Evolutionary conservation across 352 stramenopile genomes (phyloP), one percentile per base, ranked within the genome.

Genomic region (Phytophthora lateralis): DNA sequence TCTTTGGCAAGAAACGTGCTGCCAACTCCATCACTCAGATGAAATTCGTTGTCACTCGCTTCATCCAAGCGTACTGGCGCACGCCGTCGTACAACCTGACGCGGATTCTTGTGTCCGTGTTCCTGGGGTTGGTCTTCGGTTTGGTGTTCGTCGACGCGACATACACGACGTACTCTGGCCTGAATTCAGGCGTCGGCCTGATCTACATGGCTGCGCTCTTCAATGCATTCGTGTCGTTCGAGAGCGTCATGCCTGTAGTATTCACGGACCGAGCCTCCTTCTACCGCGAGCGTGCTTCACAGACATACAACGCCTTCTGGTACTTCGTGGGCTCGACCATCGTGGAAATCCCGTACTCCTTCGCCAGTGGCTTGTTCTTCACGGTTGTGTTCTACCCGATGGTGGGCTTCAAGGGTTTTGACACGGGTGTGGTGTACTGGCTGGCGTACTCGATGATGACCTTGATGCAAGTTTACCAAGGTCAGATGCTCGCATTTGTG

Each of bases 151-250:
- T 80, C 6, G 57, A 73, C 44, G 60, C 56, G 30, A 51, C 37
- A 6, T 63, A 63, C 29, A 57, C 56, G 38, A 58, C 56, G 0
- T 63, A 63, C 60, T 67, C 61, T 8, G 71, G 73, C 9, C 42
- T 81, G 45, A 82, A 82, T 37, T 64, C 63, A 4, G 78, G 74
- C 18, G 50, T 96, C 29, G 82, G 85, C 15, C 74, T 96, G 10
- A 80, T 96, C 43, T 97, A 95, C 69, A 71, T 91, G 6, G 69
- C 77, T 15, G 82, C 90, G 0, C 47, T 91, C 44, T 97, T 97
- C 58, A 80, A 89, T 46, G 76, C 76, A 17, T 80, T 95, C 37
- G 85, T 93, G 15, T 85, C 78, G 24, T 85, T 96, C 45, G 71
- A 93, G 38, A 90, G 72, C 8, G 82, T 91, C 1, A 51, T 97